These are phyloP conservation scores for Arxiozyma slooffiae DNA, from an alignment of 1,139 yeast genomes.

Conservation along the genomic window DNA sequence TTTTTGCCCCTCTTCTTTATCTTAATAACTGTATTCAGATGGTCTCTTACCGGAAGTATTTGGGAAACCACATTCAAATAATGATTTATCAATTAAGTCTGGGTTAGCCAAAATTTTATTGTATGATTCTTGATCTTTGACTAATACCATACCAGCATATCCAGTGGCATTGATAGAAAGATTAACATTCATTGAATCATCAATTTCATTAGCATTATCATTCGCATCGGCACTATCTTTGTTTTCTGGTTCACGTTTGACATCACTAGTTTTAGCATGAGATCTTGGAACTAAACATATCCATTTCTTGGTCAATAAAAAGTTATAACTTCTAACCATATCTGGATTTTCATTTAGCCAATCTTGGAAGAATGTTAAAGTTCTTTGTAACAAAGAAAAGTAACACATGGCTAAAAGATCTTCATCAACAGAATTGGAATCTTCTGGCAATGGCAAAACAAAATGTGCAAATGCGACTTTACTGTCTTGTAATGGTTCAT, in stretches of 20 bases:
- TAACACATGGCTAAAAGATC: constrained; percentile 50
- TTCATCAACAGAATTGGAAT: constrained; percentile 38
- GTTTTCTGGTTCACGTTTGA: background rate
- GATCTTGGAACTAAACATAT: constrained; percentile 80
- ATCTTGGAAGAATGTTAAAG: constrained; percentile 55
- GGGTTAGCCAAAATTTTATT: constrained; percentile 33
- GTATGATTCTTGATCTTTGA: constrained; percentile 52
- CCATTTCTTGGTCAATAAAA: constrained; percentile 72
- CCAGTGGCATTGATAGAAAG: constrained; percentile 56
- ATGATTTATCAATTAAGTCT: constrained; percentile 38
- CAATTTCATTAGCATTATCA: background rate
- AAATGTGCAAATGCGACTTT: constrained; percentile 76
- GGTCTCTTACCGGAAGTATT: constrained; percentile 39
- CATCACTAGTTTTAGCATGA: constrained; percentile 19
- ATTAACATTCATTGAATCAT: constrained; percentile 1
- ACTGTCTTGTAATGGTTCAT: constrained; percentile 52
- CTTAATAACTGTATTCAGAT: constrained; percentile 38
- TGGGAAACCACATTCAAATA: constrained; percentile 58
- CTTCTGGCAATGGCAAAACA: constrained; percentile 53
- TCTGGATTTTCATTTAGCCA: constrained; percentile 33
- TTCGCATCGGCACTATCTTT: background rate
- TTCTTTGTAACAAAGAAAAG: constrained; percentile 60
- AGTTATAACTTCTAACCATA: constrained; percentile 50
- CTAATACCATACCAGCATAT: constrained; percentile 64
- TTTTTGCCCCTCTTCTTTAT: background rate